Base-by-base conservation (phyloP, 1,284 basidiomycete genomes). In the Cutaneotrichosporon spelunceum region DNA sequence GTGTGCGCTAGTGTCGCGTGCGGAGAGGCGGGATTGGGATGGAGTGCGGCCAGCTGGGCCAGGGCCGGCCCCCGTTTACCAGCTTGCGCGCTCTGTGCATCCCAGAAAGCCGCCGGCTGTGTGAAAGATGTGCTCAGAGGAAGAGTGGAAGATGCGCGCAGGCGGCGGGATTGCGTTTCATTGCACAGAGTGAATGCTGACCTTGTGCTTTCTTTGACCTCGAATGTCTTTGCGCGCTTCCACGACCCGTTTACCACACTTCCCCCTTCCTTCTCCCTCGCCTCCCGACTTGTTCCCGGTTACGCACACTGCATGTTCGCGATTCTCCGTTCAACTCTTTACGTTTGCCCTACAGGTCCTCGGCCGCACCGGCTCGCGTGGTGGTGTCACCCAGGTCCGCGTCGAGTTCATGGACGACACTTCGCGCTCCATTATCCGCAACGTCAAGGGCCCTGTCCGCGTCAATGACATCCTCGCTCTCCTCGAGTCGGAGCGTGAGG, bases 391-490 rank as follows among this genome's bases (percentile, higher is more conserved):
- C 70, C 96, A 99, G 85, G 94, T 98, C 81, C 93, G 95, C 72
- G 96, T 99, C 73, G 95, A 99, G 81, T 98, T 99, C 85, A 89
- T 99, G 90, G 95, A 99, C 82, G 95, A 99, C 81, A 87, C 89
- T 59, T 87, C 87, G 72, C 91, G 96, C 74, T 89, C 90, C 70
- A 96, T 99, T 82, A 96, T 99, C 83, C 91, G 95, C 72, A 99
- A 99, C 84, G 96, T 99, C 76, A 99, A 99, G 84, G 96, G 96
- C 27, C 94, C 95, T 69, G 94, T 98, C 70, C 85, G 92, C 72
- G 90, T 93, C 82, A 87, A 94, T 81, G 96, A 99, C 82, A 98
- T 99, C 78, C 86, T 99, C 70, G 93, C 94, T 74, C 84, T 99
- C 73, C 86, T 99, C 79, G 96, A 99, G 85, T 91, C 89, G 81